phyloP scores from a whole-genome alignment of 805 yeast species.

The Starmerella powellii region DNA sequence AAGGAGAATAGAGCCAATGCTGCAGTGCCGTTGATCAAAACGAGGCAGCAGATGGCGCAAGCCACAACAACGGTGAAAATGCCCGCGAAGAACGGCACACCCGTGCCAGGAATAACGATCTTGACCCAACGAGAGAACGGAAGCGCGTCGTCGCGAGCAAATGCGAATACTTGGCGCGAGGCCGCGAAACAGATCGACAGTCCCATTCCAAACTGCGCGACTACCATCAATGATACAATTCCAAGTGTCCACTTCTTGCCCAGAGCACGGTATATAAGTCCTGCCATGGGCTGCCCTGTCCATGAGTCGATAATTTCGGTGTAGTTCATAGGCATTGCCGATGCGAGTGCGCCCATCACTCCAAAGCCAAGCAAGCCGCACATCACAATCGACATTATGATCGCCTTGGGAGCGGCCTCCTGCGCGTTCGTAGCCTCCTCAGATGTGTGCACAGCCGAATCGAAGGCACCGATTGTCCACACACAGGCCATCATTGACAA shows the following conservation, averaged over 20 bases:
- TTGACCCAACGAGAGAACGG: conserved; percentile 48
- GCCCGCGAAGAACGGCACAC: conserved; percentile 59
- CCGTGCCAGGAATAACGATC: conserved; percentile 41
- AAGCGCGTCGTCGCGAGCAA: conserved; percentile 64
- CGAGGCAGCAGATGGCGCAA: conserved; percentile 43
- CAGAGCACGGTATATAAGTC: conserved; percentile 47
- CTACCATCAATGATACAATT: conserved; percentile 44
- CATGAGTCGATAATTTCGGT: conserved; percentile 33
- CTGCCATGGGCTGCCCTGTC: conserved; percentile 51
- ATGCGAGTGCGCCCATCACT: conserved; percentile 41
- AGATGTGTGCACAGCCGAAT: conserved; percentile 58
- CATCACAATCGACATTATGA: conserved; percentile 42
- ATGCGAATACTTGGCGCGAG: conserved; percentile 63
- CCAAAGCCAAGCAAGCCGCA: conserved; percentile 51
- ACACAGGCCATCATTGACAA: conserved; percentile 51
- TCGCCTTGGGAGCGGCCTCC: conserved; percentile 52
- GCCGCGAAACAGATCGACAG: conserved; percentile 50
- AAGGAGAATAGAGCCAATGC: conserved; percentile 55
- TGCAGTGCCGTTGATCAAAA: conserved; percentile 47
- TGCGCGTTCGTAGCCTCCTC: conserved; percentile 59
- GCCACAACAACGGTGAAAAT: conserved; percentile 40
- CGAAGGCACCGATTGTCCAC: conserved; percentile 69
- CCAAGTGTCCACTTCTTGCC: conserved; percentile 57
- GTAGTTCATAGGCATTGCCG: conserved; percentile 36
- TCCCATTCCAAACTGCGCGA: conserved; percentile 58